A percentile compares a stretch with the other conserved stretches of the same genome.
phyloP scores from a whole-genome alignment of 2,329 filamentous ascomycete genomes.

The Trichophyton schoenleinii region DNA sequence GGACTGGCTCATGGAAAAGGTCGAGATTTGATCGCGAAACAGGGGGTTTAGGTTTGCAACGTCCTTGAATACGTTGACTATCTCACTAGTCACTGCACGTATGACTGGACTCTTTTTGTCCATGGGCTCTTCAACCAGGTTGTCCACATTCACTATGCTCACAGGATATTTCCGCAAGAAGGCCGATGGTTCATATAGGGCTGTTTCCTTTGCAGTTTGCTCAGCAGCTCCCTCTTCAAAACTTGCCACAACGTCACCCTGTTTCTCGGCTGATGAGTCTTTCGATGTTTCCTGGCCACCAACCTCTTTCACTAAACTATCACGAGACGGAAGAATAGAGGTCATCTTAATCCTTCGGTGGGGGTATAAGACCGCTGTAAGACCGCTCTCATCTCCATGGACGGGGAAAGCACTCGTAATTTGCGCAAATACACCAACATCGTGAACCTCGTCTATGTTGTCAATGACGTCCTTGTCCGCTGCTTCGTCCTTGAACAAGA shows the following conservation, averaged over 20 bases:
- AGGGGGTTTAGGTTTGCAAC: conserved; percentile 86
- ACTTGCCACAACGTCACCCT: conserved; percentile 90
- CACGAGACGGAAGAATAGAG: conserved; percentile 58
- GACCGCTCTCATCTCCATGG: conserved; percentile 61
- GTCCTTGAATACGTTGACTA: conserved; percentile 97
- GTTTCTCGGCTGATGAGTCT: conserved; percentile 52
- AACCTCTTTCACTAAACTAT: conserved; percentile 22
- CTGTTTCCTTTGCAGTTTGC: conserved; percentile 39
- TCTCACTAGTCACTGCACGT: conserved; percentile 87
- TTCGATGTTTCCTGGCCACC: conserved; percentile 23
- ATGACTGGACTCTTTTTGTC: conserved; percentile 84
- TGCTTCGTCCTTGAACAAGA: conserved; percentile 91
- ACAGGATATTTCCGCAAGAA: conserved; percentile 87
- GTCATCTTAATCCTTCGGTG: conserved; percentile 89
- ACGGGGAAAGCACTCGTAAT: conserved; percentile 94
- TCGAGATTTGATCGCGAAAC: conserved; percentile 94
- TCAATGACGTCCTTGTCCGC: conserved; percentile 90
- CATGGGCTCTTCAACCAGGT: conserved; percentile 74
- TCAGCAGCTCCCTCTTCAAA: conserved; percentile 75
- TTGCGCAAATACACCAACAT: conserved; percentile 93
- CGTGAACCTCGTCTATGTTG: conserved; percentile 79
- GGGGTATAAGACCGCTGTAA: conserved; percentile 91
- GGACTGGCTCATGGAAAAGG: conserved; percentile 89
- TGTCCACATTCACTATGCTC: conserved; percentile 90
- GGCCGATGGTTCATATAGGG: conserved; percentile 71